Evolutionary conservation across 257 asterid species (phyloP).

Genomic region (Solanum corneliomulleri): DNA sequence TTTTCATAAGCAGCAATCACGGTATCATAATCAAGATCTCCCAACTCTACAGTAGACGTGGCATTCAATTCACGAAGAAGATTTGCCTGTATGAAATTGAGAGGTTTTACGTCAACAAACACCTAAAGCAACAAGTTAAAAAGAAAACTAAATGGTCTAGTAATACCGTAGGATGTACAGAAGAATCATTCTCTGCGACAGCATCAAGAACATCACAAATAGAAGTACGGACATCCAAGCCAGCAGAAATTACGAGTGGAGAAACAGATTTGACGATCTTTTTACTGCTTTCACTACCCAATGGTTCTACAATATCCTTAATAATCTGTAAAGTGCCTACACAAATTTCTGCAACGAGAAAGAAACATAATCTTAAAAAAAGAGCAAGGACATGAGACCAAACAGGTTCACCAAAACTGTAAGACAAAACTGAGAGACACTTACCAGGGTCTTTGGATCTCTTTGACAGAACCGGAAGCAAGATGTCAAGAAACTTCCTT

Average conservation of each 20-base stretch:
- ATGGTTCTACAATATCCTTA: constrained; percentile 33
- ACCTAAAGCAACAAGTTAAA: not conserved
- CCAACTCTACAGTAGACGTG: constrained; percentile 51
- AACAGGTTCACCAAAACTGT: not conserved
- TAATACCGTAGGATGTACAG: constrained; percentile 49
- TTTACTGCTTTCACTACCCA: constrained; percentile 42
- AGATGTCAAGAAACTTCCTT: constrained; percentile 55
- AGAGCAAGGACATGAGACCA: not conserved
- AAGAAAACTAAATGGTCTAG: not conserved
- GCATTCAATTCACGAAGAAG: constrained; percentile 72
- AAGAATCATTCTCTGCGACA: constrained; percentile 54
- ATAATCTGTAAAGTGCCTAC: constrained; percentile 42
- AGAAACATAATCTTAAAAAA: not conserved
- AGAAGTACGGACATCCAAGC: constrained; percentile 39
- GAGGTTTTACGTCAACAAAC: not conserved
- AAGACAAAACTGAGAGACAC: constrained; percentile 2
- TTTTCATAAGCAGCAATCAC: constrained; percentile 62
- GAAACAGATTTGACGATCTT: constrained; percentile 45
- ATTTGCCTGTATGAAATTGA: constrained; percentile 47
- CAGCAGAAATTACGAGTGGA: constrained; percentile 64
- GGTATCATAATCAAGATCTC: constrained; percentile 71
- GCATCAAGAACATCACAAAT: constrained; percentile 80
- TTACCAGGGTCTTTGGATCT: constrained; percentile 52
- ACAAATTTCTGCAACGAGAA: constrained; percentile 41
- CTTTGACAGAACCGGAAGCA: constrained; percentile 66